Percentiles rank a stretch among this genome's conserved stretches.
phyloP scores from a whole-genome alignment of 805 yeast genomes.

The Tetrapisispora taiwanensis region DNA sequence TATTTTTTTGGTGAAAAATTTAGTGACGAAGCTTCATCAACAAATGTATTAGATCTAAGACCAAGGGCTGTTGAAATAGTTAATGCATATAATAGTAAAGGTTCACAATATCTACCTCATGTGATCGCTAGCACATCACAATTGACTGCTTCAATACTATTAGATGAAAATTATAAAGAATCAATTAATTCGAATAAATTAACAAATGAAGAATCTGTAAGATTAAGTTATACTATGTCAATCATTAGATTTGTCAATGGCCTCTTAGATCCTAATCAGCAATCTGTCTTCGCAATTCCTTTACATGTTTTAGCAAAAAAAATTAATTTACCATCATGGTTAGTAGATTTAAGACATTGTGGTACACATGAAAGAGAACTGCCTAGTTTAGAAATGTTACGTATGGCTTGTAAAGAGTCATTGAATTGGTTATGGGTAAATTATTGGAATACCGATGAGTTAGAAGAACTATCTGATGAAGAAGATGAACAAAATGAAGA shows the following conservation, averaged over 20 bases:
- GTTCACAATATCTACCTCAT: conserved; percentile 50
- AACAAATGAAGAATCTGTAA: conserved; percentile 19
- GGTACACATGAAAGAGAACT: conserved; percentile 78
- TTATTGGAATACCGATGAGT: conserved; percentile 50
- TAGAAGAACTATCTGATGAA: conserved; percentile 12
- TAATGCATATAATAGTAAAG: conserved; percentile 46
- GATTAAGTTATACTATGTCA: conserved; percentile 59
- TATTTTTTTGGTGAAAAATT: conserved; percentile 41
- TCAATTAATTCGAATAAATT: conserved; percentile 23
- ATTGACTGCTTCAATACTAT: conserved; percentile 40
- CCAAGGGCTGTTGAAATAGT: conserved; percentile 42
- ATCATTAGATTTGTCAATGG: conserved; percentile 86
- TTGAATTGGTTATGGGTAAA: conserved; percentile 62
- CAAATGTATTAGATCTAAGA: conserved; percentile 15
- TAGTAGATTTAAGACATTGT: conserved; percentile 83
- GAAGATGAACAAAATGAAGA: conserved; percentile 13
- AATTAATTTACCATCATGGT: conserved; percentile 60
- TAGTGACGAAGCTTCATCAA: conserved; percentile 2
- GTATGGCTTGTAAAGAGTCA: conserved; percentile 51
- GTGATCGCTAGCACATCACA: conserved; percentile 58
- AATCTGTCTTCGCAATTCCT: conserved; percentile 67
- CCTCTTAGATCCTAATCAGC: conserved; percentile 76
- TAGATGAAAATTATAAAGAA: conserved; percentile 28
- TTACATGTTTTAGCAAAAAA: conserved; percentile 62
- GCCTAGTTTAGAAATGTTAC: conserved; percentile 61